phyloP scores from a whole-genome alignment of 2,329 filamentous ascomycete species.

The Herpotrichia juniperi region DNA sequence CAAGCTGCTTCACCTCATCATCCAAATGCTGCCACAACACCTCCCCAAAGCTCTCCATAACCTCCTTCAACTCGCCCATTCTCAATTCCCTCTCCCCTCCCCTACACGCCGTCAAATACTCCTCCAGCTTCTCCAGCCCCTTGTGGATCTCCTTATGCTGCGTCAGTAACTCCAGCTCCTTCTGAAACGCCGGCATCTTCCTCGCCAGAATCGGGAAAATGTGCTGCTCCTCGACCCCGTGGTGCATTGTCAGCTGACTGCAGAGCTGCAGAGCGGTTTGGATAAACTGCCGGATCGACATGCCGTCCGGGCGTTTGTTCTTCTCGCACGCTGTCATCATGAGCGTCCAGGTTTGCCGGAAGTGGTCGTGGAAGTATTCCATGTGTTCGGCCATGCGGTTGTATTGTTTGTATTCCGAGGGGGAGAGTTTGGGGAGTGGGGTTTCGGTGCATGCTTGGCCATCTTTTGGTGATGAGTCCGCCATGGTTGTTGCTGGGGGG shows the following conservation, averaged over 20 bases:
- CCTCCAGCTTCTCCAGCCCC: constrained; percentile 71
- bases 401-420: constrained; percentile 70
- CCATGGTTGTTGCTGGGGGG: not conserved
- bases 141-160: constrained; percentile 82
- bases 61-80: constrained; percentile 65
- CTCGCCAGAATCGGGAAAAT: constrained; percentile 79
- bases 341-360: constrained; percentile 66
- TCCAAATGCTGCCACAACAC: constrained; percentile 85
- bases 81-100: constrained; percentile 66
- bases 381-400: constrained; percentile 78
- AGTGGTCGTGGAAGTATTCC: constrained; percentile 65
- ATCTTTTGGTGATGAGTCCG: not conserved
- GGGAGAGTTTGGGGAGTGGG: constrained; percentile 66
- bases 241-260: constrained; percentile 74
- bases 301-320: constrained; percentile 64
- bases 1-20: constrained; percentile 78
- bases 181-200: constrained; percentile 79
- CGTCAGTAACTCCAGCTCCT: constrained; percentile 67
- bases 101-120: constrained; percentile 68
- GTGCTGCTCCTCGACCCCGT: constrained; percentile 82
- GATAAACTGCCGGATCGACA: constrained; percentile 74
- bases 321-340: constrained; percentile 70
- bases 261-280: constrained; percentile 71
- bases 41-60: constrained; percentile 78
- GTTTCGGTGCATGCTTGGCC: constrained; percentile 26